Base-by-base conservation (phyloP, 169 alveolate species). In the Cryptosporidium felis region DNA sequence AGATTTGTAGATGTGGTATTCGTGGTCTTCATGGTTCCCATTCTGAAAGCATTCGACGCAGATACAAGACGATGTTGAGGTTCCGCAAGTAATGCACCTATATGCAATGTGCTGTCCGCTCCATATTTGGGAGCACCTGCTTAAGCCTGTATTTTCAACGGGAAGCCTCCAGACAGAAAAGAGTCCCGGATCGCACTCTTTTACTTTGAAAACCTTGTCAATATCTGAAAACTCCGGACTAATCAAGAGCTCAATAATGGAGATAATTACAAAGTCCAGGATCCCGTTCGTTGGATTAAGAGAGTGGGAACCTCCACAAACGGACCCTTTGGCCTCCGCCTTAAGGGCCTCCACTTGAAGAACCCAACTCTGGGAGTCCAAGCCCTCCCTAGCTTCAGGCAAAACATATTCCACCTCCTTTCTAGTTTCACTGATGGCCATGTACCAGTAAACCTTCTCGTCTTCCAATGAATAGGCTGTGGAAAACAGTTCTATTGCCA, bases 91-190 rank as follows among this genome's bases (percentile, higher is more conserved):
- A 36, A 89, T 21, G 28, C 92, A 89, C 9, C 92, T 65, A 32
- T 89, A 89, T 3, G 92, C 92, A 16, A 89, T 80, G 41, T 89
- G 92, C 40, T 80, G 90, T 5, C 92, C 92, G 21, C 82, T 80
- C 92, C 92, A 89, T 18, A 89, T 82, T 28, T 80, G 85, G 0
- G 81, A 81, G 90, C 92, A 89, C 14, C 90, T 74, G 14, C 14
- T 74, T 38, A 74, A 53, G 18, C 14, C 18, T 21, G 30, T 28
- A 26, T 3, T 36, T 6, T 74, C 67, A 3, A 14, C 41, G 36
- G 74, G 74, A n/a, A 74, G 53, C 38, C 85, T 49, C 23, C 21
- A 14, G 34, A 26, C 56, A 12, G 85, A 74, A 23, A 74, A 74
- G 5, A 74, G 10, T 5, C 12, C 21, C 12, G 67, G 44, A 36